Base-by-base conservation (phyloP, 495 filamentous ascomycete genomes). In the Penicillium arizonense region DNA sequence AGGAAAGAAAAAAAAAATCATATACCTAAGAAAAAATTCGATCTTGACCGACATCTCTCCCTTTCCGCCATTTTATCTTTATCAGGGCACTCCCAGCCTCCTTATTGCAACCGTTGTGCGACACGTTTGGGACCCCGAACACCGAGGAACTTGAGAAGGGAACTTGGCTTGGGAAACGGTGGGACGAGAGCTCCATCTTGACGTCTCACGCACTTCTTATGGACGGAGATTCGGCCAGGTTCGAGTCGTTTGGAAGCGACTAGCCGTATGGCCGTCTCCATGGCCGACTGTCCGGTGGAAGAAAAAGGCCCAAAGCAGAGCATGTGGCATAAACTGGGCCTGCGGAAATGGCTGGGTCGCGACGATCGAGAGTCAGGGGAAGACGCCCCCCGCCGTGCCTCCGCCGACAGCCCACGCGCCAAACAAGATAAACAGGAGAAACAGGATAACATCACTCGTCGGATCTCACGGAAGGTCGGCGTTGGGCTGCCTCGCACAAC, bases 401-500 rank as follows among this genome's bases (percentile, higher is more conserved):
- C 59, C 43, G 57, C 64, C 43, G 58, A 47, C 44, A 60, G 70
- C 58, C 57, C 74, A 23, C 61, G 63, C 50, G 63, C 74, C 46
- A 70, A 76, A 42, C 58, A 67, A 47, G 69, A 79, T 44, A 72
- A 77, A 30, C 18, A 18, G 18, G 28, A 30, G 7, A 70, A 76
- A 41, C 59, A 67, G 47, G 69, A 79, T 44, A 72, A 77, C 33
- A 47, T 81, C 23, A 74, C 72, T 23, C 75, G 85, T 47, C 79
- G 83, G 53, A 63, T 84, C 33, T 86, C 87, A 13, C 73, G 86
- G 55, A 86, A 80, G 54, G 91, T 91, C 1, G 82, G 93, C n/a
- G 87, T 90, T 9, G 86, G 86, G 13, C 73, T 95, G 35, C 89
- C 91, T 32, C 80, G 89, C 48, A 73, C 84, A 10, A 78, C 83